Percentiles rank a stretch among this genome's conserved stretches.
These are phyloP conservation scores for Talaromyces sp. DNA, from an alignment of 2,329 filamentous ascomycete genomes.

Conservation along the genomic window DNA sequence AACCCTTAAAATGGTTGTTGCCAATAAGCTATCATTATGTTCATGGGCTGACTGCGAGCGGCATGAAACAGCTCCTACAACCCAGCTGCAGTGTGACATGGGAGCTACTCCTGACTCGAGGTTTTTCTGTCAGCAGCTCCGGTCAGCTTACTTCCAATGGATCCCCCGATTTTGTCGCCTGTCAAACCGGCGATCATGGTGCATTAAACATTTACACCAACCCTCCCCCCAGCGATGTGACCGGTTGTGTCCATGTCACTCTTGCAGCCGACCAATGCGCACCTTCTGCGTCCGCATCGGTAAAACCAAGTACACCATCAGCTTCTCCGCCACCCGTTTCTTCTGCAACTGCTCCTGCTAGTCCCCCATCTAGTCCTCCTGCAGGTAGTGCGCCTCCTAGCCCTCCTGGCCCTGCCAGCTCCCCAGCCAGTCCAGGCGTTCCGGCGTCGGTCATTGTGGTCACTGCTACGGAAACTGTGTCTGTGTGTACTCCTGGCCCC, in stretches of 20 bases:
- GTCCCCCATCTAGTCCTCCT: conserved; percentile 10
- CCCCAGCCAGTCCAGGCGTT: not conserved
- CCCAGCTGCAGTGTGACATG: conserved; percentile 62
- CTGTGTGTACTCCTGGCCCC: not conserved
- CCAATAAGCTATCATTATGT: not conserved
- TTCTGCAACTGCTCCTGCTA: not conserved
- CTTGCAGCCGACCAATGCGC: conserved; percentile 42
- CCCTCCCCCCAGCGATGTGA: conserved; percentile 31
- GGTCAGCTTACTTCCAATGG: conserved; percentile 56
- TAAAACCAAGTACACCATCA: conserved; percentile 1
- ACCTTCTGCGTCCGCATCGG: conserved; percentile 17
- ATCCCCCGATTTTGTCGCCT: conserved; percentile 58
- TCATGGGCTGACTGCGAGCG: not conserved
- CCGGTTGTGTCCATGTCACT: conserved; percentile 36
- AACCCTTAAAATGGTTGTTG: conserved; percentile 6
- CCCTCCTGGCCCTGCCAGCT: not conserved
- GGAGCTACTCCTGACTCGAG: conserved; percentile 53
- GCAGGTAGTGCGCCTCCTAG: conserved; percentile 5
- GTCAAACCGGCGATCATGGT: conserved; percentile 51
- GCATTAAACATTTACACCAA: conserved; percentile 45
- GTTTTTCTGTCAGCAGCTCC: conserved; percentile 57
- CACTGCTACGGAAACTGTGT: conserved; percentile 16
- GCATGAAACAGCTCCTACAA: conserved; percentile 50
- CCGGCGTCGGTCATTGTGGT: conserved; percentile 12
- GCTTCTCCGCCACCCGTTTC: conserved; percentile 16